Evolutionary conservation across 331 rosid genomes (phyloP).

Genomic region (Saraca asoca): DNA sequence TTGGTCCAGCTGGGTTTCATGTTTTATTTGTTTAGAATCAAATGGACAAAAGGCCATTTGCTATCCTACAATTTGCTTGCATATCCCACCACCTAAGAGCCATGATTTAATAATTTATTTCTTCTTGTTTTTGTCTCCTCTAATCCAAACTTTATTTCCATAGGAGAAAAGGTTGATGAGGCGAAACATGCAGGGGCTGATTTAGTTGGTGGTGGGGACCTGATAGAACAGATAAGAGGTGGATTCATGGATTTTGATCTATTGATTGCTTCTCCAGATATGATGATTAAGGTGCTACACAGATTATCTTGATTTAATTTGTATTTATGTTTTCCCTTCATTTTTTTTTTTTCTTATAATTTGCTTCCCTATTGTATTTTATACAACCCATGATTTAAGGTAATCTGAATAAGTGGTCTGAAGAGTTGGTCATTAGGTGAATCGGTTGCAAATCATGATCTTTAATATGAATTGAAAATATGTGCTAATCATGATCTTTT

Average conservation of each 20-base stretch:
- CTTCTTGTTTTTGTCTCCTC: conserved; percentile 30
- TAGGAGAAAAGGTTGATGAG: conserved; percentile 92
- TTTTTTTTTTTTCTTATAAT: too few relatives aligned
- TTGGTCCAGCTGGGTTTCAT: neutral
- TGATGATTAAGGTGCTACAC: conserved; percentile 93
- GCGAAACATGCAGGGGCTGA: conserved; percentile 97
- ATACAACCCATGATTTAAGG: conserved; percentile 2
- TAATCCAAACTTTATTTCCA: conserved; percentile 29
- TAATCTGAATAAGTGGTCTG: neutral
- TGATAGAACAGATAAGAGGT: conserved; percentile 93
- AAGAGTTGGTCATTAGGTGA: conserved; percentile 13
- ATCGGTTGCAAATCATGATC: neutral
- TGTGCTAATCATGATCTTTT: too few relatives aligned
- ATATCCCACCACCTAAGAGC: neutral
- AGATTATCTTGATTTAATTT: conserved; percentile 27
- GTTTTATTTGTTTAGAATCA: conserved; percentile 8
- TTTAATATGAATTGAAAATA: conserved; percentile 9
- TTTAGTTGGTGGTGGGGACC: conserved; percentile 97
- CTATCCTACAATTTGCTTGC: neutral
- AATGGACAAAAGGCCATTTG: conserved; percentile 11
- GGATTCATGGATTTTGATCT: conserved; percentile 98
- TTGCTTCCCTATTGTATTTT: neutral
- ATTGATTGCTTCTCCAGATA: conserved; percentile 97
- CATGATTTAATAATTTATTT: conserved; percentile 15
- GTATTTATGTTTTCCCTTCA: too few relatives aligned